phyloP scores from a whole-genome alignment of 1,139 yeast genomes.

The Magnusiomyces tetraspermus region DNA sequence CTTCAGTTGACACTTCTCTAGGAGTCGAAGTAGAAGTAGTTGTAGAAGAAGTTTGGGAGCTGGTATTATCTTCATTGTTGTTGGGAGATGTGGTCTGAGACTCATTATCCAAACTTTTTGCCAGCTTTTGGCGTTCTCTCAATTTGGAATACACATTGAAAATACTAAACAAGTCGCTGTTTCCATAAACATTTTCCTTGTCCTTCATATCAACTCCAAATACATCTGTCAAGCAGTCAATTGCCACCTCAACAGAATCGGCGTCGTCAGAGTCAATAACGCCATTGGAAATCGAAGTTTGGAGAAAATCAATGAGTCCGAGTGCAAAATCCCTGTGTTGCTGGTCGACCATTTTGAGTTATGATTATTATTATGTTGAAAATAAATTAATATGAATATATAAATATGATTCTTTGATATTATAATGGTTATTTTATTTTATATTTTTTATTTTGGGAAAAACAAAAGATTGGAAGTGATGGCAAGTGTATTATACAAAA shows the following conservation, averaged over 20 bases:
- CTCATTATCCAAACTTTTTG: constrained; percentile 10
- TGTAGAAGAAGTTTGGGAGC: constrained; percentile 14
- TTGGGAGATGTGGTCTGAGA: too few relatives aligned
- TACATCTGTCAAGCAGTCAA: constrained; percentile 85
- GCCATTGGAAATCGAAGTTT: constrained; percentile 50
- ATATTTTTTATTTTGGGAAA: too few relatives aligned
- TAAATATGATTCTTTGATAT: too few relatives aligned
- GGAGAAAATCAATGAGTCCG: constrained; percentile 65
- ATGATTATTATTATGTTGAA: too few relatives aligned
- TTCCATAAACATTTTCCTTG: constrained; percentile 40
- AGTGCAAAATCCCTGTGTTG: constrained; percentile 73
- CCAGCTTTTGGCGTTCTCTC: constrained; percentile 14
- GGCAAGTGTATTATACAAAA: too few relatives aligned
- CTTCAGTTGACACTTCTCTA: constrained; percentile 37
- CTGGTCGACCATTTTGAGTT: too few relatives aligned
- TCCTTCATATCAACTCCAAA: constrained; percentile 52
- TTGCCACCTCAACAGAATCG: constrained; percentile 92
- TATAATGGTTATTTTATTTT: too few relatives aligned
- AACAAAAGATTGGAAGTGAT: too few relatives aligned
- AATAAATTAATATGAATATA: too few relatives aligned
- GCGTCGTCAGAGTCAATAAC: constrained; percentile 66
- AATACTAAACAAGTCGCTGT: constrained; percentile 30
- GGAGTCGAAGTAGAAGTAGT: constrained; percentile 18
- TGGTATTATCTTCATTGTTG: not conserved
- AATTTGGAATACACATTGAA: constrained; percentile 25